phyloP scores from a whole-genome alignment of 1,139 yeast species.

The Tardiomyces depauwii region DNA sequence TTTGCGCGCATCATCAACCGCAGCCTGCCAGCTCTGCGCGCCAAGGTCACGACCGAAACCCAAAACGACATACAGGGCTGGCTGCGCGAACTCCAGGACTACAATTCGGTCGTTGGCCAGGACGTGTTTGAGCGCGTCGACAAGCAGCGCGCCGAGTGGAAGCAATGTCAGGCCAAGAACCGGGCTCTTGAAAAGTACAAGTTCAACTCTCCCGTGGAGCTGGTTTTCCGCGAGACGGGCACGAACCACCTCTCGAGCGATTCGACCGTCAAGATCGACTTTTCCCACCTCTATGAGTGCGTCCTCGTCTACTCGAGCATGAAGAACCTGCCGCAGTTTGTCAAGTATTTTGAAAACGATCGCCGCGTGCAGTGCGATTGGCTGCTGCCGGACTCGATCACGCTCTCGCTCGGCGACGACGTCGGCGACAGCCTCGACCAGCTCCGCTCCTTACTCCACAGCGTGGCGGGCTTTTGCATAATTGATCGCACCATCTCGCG shows the following conservation, averaged over 20 bases:
- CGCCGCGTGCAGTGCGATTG: slow-evolving; percentile 62
- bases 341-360: slow-evolving; percentile 58
- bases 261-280: slow-evolving; percentile 37
- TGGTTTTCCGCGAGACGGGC: slow-evolving; percentile 51
- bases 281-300: slow-evolving; percentile 71
- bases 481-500: slow-evolving; percentile 59
- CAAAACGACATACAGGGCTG: slow-evolving; percentile 63
- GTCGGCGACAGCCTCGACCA: slow-evolving; percentile 11
- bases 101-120: slow-evolving; percentile 50
- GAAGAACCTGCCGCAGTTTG: slow-evolving; percentile 49
- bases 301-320: slow-evolving; percentile 71
- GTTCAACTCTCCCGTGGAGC: slow-evolving; percentile 78
- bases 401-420: slow-evolving; percentile 9
- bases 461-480: slow-evolving; percentile 65
- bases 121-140: slow-evolving; percentile 44
- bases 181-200: slow-evolving; percentile 46
- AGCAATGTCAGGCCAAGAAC: slow-evolving; percentile 28
- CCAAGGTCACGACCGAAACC: slow-evolving; percentile 70
- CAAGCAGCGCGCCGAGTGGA: slow-evolving; percentile 51
- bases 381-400: slow-evolving; percentile 41
- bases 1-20: slow-evolving; percentile 51
- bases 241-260: slow-evolving; percentile 28
- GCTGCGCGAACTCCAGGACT: slow-evolving; percentile 53
- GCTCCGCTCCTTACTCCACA: slow-evolving; percentile 31
- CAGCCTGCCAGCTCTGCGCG: slow-evolving; percentile 68